A percentile compares a stretch with the other conserved stretches of the same genome.
Conservation (phyloP, 2,329 filamentous ascomycete genomes). For the Trichothecium roseum region DNA sequence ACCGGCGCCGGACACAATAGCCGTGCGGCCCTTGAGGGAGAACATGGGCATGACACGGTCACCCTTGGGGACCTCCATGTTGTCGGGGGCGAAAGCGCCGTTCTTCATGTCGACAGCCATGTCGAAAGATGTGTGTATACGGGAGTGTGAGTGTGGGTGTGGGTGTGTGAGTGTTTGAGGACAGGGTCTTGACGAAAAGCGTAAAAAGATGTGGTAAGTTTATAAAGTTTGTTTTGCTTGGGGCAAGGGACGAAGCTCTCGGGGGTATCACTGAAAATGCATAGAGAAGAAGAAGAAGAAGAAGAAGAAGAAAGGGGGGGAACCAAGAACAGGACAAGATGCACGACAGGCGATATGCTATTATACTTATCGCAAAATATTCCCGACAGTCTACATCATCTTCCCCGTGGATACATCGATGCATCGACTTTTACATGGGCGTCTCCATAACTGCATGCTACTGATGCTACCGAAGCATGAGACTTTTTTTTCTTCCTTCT, state of each 20-base stretch:
- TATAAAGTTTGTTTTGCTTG: neutral
- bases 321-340: too few relatives aligned
- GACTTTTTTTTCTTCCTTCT: too few relatives aligned
- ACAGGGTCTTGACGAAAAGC: neutral
- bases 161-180: neutral
- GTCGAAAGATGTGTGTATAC: neutral
- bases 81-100: constrained; percentile 47
- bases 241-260: neutral
- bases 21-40: constrained; percentile 59
- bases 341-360: too few relatives aligned
- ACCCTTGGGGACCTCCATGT: constrained; percentile 34
- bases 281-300: too few relatives aligned
- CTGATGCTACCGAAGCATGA: too few relatives aligned
- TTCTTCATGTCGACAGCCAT: constrained; percentile 22
- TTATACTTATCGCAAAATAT: too few relatives aligned
- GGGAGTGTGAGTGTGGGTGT: too few relatives aligned
- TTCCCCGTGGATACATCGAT: too few relatives aligned
- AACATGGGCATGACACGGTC: constrained; percentile 53
- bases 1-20: constrained; percentile 57
- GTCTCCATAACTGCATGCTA: too few relatives aligned
- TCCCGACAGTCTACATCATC: too few relatives aligned
- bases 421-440: too few relatives aligned
- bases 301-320: too few relatives aligned
- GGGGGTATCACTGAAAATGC: neutral
- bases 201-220: neutral